These are phyloP conservation scores for Hypoxylon rickii DNA, from an alignment of 495 filamentous ascomycete species.

Conservation along the genomic window DNA sequence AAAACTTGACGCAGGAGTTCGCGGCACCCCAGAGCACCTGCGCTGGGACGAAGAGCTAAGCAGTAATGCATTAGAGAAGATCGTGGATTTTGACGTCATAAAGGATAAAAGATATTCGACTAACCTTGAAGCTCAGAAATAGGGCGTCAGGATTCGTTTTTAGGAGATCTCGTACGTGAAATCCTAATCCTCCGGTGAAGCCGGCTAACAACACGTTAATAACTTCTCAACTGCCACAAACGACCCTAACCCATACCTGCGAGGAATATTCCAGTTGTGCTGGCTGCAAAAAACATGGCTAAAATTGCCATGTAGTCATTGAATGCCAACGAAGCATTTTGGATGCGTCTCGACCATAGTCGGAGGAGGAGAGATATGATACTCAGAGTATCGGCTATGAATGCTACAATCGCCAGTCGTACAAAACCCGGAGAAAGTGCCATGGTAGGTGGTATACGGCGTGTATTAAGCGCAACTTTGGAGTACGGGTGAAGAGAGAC, in stretches of 20 bases:
- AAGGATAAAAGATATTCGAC: not conserved
- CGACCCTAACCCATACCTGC: not conserved
- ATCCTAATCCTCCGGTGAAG: not conserved
- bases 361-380: not conserved
- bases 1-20: slow-evolving; percentile 10
- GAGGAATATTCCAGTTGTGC: not conserved
- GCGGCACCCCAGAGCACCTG: slow-evolving; percentile 16
- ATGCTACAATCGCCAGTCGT: not conserved
- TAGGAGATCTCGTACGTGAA: not conserved
- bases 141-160: not conserved
- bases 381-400: not conserved
- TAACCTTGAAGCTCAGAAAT: no score
- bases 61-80: no score
- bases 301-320: not conserved
- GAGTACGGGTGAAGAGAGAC: no score
- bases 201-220: no score
- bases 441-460: not conserved
- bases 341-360: not conserved
- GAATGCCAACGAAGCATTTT: not conserved
- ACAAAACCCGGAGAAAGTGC: not conserved
- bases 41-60: slow-evolving; percentile 36
- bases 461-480: no score
- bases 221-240: not conserved
- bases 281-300: not conserved
- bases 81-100: not conserved